Conservation (phyloP, 208 protist genomes). For the Crithidia brevicula region DNA sequence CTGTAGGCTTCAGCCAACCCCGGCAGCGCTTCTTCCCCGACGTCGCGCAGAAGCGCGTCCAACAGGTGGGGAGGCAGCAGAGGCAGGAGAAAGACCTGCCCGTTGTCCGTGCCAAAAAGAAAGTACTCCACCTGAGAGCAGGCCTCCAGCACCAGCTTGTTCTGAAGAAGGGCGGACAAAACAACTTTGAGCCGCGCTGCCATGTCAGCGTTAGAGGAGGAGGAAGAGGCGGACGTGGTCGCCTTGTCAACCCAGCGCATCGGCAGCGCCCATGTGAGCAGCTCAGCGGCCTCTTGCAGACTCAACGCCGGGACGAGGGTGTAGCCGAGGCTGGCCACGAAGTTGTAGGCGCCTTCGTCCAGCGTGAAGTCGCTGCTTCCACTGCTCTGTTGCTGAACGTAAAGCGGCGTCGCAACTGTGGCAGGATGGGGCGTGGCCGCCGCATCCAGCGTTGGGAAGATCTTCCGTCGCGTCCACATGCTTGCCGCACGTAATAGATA, state of each 20-base stretch:
- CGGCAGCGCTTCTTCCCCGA: slow-evolving; percentile 10
- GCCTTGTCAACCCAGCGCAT: neutral
- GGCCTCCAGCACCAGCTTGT: slow-evolving; percentile 17
- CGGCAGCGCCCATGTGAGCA: slow-evolving; percentile 52
- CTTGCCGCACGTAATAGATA: too few relatives aligned
- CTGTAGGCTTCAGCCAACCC: neutral
- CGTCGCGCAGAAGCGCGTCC: slow-evolving; percentile 12
- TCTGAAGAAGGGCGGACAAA: neutral
- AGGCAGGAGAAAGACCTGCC: slow-evolving; percentile 59
- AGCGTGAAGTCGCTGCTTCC: slow-evolving; percentile 15
- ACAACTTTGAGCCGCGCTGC: neutral
- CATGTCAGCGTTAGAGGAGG: neutral
- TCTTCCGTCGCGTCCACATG: slow-evolving; percentile 33
- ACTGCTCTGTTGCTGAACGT: slow-evolving; percentile 5
- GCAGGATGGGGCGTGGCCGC: slow-evolving; percentile 15
- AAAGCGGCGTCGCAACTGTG: slow-evolving; percentile 21
- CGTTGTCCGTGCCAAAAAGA: slow-evolving; percentile 67
- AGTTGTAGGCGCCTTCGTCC: slow-evolving; percentile 47
- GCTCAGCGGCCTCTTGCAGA: slow-evolving; percentile 23
- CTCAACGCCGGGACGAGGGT: slow-evolving; percentile 49
- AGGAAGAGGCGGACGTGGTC: neutral
- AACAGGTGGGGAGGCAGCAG: slow-evolving; percentile 64
- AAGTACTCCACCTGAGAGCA: slow-evolving; percentile 86
- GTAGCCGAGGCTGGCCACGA: slow-evolving; percentile 58
- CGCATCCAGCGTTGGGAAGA: slow-evolving; percentile 21